Conservation (phyloP, 148 eudicot species). For the Vaccinium macrocarpon region DNA sequence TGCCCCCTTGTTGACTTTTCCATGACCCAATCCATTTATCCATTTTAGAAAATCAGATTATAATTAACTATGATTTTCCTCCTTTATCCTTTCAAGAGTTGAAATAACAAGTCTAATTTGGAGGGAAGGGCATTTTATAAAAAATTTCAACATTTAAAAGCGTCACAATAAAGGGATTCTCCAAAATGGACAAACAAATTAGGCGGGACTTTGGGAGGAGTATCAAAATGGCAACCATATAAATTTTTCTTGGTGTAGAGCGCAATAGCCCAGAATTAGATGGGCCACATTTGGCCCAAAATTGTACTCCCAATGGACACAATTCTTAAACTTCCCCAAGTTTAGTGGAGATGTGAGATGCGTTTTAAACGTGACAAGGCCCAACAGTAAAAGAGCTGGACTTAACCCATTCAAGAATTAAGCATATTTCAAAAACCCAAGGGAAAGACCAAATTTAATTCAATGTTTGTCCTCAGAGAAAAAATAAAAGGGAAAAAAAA, state of each 20-base stretch:
- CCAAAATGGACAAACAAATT: too few relatives aligned
- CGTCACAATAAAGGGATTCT: too few relatives aligned
- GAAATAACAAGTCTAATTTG: too few relatives aligned
- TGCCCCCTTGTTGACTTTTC: too few relatives aligned
- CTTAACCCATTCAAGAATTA: not conserved
- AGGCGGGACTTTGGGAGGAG: too few relatives aligned
- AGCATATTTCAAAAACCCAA: not conserved
- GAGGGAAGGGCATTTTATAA: too few relatives aligned
- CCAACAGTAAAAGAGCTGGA: not conserved
- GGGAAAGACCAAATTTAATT: not conserved
- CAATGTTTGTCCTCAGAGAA: not conserved
- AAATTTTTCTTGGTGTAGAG: not conserved
- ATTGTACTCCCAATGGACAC: not conserved
- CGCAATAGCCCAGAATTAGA: not conserved
- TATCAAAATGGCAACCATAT: too few relatives aligned
- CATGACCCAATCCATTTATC: too few relatives aligned
- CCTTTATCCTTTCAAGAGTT: too few relatives aligned
- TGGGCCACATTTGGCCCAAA: not conserved
- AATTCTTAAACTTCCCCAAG: not conserved
- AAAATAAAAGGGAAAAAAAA: not conserved
- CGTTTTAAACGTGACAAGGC: not conserved
- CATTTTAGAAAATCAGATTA: too few relatives aligned
- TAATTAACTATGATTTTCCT: too few relatives aligned
- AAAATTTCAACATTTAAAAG: too few relatives aligned
- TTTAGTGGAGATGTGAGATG: not conserved